Base-by-base conservation (phyloP, 257 asterid genomes). In the Perilla frutescens region DNA sequence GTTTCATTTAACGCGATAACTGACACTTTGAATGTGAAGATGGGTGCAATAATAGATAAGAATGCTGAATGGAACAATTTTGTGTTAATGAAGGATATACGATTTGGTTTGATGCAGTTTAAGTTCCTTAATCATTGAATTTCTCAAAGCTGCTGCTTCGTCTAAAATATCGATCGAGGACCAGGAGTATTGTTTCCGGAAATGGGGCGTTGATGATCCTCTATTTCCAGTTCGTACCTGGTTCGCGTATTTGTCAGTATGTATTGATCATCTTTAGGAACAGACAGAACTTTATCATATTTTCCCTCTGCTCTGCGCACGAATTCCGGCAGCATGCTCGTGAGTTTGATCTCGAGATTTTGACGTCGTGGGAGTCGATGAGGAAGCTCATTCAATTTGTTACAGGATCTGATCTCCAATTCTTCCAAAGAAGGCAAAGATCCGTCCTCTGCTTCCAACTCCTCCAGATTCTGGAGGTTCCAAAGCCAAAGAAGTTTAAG, bases 351-450 rank as follows among this genome's bases (percentile, higher is more conserved):
- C 65, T 64, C 3, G 49, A 71, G 72, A 6, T 29, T 45, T 1
- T 15, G 3, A 36, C 44, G 3, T 4, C 47, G 20, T 47, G 6
- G 50, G 0, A 79, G 47, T 36, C 8, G 59, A 62, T 39, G 0
- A 3, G 84, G 81, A 66, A 71, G 81, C 48, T 7, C 67, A 8
- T 66, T 0, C 79, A 80, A 6, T 0, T 68, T 76, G 1, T 1
- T 3, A 61, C 81, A 80, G 7, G 58, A 51, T 66, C 81, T 66
- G 54, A 80, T 66, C 26, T 80, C 81, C 47, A 80, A 37, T 69
- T 66, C 72, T 26, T 72, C 64, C 58, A 80, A 45, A 53, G 9
- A n/a, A 29, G 56, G 79, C 59, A 76, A 45, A 1, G 81, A 63
- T 71, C 79, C 79, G 60, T 72, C 39, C 48, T 59, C 79, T 9